Evolutionary conservation across 129 eudicot genomes (phyloP).

Genomic region (Oenanthe sinensis): DNA sequence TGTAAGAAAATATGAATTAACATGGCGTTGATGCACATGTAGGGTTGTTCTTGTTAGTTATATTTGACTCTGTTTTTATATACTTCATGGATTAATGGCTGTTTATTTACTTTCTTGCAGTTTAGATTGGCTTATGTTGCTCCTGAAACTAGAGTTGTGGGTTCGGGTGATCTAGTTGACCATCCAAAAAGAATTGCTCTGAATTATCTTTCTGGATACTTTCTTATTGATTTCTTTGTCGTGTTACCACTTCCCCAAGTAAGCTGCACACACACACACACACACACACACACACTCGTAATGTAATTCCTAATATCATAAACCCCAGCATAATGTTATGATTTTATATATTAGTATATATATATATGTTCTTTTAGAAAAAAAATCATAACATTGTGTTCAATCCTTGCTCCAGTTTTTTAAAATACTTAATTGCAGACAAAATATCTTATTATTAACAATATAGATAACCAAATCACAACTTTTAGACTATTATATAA

Average conservation of each 20-base stretch:
- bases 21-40: not conserved
- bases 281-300: not conserved
- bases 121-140: constrained; percentile 70
- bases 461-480: not conserved
- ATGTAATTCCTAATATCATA: not conserved
- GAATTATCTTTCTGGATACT: constrained; percentile 60
- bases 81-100: not conserved
- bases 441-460: not conserved
- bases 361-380: too few species aligned
- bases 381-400: not conserved
- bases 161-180: constrained; percentile 90
- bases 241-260: constrained; percentile 93
- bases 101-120: constrained; percentile 19
- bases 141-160: constrained; percentile 87
- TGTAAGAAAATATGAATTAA: not conserved
- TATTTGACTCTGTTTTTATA: not conserved
- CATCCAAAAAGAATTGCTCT: constrained; percentile 61
- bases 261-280: not conserved
- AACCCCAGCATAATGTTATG: not conserved
- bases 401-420: too few species aligned
- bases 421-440: too few species aligned
- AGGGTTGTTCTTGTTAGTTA: not conserved
- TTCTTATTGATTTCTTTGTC: constrained; percentile 58
- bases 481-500: not conserved
- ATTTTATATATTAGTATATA: too few species aligned